phyloP scores from a whole-genome alignment of 306 rosid genomes.

The Vicia faba region DNA sequence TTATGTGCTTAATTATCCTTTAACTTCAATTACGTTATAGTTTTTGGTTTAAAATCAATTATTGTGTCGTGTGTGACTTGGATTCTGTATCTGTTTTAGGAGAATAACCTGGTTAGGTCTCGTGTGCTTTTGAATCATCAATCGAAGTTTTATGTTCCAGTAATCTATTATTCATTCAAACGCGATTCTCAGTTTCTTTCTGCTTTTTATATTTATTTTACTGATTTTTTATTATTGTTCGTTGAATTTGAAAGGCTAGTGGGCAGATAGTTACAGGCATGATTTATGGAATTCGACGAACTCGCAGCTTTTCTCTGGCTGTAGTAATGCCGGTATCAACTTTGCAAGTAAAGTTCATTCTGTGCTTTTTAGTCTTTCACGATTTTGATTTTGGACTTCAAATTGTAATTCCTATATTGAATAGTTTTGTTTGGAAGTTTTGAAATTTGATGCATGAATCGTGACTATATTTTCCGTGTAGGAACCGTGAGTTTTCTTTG shows the following conservation, averaged over 20 bases:
- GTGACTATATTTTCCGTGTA: no score
- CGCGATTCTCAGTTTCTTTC: background rate
- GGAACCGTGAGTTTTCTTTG: no score
- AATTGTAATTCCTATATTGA: background rate
- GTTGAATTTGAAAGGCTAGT: constrained; percentile 38
- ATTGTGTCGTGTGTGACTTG: background rate
- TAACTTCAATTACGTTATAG: background rate
- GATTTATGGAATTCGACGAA: constrained; percentile 64
- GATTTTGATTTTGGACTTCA: background rate
- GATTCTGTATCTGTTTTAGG: constrained; percentile 32
- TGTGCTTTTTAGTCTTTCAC: background rate
- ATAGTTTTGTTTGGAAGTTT: no score
- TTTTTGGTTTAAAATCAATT: no score
- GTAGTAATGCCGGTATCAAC: constrained; percentile 59
- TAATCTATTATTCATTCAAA: constrained; percentile 19
- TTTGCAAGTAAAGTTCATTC: constrained; percentile 54
- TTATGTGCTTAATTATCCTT: no score
- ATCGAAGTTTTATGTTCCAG: constrained; percentile 45
- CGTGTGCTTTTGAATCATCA: constrained; percentile 30
- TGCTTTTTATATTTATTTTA: background rate
- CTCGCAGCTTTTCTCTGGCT: constrained; percentile 55
- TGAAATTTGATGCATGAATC: no score
- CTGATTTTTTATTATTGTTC: background rate
- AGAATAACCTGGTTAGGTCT: constrained; percentile 25
- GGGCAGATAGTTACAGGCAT: constrained; percentile 53